Evolutionary conservation across 23 red algal genomes (phyloP).

Genomic region (Gracilaria domingensis): DNA sequence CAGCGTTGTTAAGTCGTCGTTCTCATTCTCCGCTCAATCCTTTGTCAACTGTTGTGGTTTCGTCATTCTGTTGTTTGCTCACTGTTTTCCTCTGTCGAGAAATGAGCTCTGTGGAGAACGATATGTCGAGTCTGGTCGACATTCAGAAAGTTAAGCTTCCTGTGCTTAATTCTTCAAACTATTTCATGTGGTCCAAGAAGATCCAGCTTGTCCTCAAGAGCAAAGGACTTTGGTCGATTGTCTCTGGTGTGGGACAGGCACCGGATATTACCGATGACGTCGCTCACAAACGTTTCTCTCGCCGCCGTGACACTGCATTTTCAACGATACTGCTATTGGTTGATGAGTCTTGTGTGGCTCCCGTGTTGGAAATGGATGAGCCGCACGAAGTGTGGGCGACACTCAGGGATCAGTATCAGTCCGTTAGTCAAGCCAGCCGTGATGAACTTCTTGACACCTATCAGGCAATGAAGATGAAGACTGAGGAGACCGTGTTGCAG

Average conservation of each 20-base stretch:
- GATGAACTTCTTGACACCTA: constrained; percentile 5
- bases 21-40: background rate
- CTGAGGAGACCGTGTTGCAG: constrained; percentile 20
- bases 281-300: background rate
- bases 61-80: background rate
- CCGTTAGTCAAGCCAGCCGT: background rate
- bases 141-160: background rate
- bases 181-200: constrained; percentile 28
- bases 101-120: no score
- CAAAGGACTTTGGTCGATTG: constrained; percentile 31
- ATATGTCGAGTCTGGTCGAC: background rate
- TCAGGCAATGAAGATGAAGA: constrained; percentile 19
- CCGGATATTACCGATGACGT: background rate
- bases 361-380: constrained; percentile 12
- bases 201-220: no score
- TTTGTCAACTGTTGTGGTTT: background rate
- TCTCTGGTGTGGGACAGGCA: background rate
- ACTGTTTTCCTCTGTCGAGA: no score
- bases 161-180: background rate
- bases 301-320: constrained; percentile 12
- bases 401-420: constrained; percentile 18
- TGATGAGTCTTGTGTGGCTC: constrained; percentile 38
- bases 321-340: constrained; percentile 6
- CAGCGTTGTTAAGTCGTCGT: background rate
- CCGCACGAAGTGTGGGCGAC: background rate